Evolutionary conservation across 352 stramenopile genomes (phyloP), one percentile per base, ranked within the genome.

Genomic region (Globisporangium mamillatum): DNA sequence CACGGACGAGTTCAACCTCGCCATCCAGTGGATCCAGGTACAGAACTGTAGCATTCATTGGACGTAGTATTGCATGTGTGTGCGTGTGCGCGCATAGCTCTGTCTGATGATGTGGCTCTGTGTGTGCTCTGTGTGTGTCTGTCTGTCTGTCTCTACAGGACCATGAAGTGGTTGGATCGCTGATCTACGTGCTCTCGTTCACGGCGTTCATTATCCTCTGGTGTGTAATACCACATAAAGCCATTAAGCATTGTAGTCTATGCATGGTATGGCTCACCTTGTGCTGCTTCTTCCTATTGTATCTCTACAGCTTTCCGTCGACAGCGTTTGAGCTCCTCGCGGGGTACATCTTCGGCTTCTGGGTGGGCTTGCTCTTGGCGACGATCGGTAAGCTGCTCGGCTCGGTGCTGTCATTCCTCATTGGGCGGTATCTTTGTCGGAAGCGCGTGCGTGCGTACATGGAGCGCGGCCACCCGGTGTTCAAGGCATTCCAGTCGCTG

Each of bases 271-370:
- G 25, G 20, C 16, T 32, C 16, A 10, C 52, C 2, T 34, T 58
- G 24, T 3, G 6, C 36, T 58, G 36, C 27, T 66, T 18, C 60
- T 67, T 36, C 53, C 4, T 53, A 36, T 72, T 24, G 46, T 64
- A 12, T 8, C 53, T 57, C 2, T 61, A 22, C n/a, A 86, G 81
- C 69, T 89, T 92, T 41, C 87, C 87, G 6, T 92, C 87, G 20
- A 93, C 84, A 9, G 79, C 80, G 5, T 93, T 93, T 71, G 87
- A 94, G 71, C 66, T 94, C 14, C 65, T 92, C 22, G 84, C 87
- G 1, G 84, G 87, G 38, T 93, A 93, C 65, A 84, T 89, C 32
- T 94, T 94, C 58, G 84, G 80, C 64, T 89, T 93, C 56, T 92
- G 81, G 80, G 77, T 90, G 44, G 87, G 84, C 0, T 72, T 92